Conservation (phyloP, 1,139 yeast genomes). For the Pichia sp. region DNA sequence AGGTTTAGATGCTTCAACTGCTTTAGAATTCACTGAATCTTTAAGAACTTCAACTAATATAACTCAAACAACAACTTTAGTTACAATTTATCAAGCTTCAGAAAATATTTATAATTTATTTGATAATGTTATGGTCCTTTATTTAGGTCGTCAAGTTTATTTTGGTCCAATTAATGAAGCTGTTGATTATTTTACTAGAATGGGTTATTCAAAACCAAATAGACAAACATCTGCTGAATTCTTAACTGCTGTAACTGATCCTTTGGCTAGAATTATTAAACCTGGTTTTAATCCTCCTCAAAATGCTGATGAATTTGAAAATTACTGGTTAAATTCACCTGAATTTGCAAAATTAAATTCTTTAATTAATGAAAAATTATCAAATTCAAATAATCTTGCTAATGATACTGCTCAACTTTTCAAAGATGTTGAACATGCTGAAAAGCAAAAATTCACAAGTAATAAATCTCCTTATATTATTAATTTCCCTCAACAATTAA, state of each 20-base stretch:
- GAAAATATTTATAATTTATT: constrained; percentile 71
- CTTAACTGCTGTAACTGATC: constrained; percentile 71
- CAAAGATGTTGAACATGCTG: constrained; percentile 28
- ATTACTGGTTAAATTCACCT: constrained; percentile 39
- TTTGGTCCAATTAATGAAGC: constrained; percentile 60
- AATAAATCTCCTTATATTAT: constrained; percentile 38
- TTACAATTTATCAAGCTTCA: constrained; percentile 78
- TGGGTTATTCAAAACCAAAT: constrained; percentile 65
- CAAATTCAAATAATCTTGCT: background rate
- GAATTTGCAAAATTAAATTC: constrained; percentile 29
- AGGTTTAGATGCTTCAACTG: constrained; percentile 74
- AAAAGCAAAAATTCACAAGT: constrained; percentile 32
- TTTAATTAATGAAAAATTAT: constrained; percentile 23
- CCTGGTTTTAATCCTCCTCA: constrained; percentile 39
- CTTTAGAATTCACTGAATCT: constrained; percentile 66
- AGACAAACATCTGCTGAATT: constrained; percentile 83
- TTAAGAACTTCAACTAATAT: constrained; percentile 57
- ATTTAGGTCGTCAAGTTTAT: constrained; percentile 72
- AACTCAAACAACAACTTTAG: constrained; percentile 53
- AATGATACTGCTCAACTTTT: constrained; percentile 15
- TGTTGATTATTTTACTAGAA: constrained; percentile 48
- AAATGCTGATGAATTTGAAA: constrained; percentile 40
- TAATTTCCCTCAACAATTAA: constrained; percentile 38
- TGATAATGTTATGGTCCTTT: constrained; percentile 65
- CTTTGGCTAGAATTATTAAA: constrained; percentile 35